Conservation (phyloP, 2,329 filamentous ascomycete species). For the Dactylellina leptospora region DNA sequence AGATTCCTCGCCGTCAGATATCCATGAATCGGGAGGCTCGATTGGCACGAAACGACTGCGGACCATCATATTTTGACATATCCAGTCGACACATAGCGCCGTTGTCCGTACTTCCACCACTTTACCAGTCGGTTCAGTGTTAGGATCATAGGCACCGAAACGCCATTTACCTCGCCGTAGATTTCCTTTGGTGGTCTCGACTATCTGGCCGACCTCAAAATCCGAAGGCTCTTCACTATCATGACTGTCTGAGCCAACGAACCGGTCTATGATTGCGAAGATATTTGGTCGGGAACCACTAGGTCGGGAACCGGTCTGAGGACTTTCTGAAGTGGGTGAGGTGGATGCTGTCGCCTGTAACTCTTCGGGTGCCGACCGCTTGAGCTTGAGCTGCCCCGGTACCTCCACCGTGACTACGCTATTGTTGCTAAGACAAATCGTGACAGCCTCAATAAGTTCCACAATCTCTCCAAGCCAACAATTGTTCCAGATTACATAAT, state of each 20-base stretch:
- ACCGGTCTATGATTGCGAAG: constrained; percentile 39
- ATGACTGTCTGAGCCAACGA: constrained; percentile 27
- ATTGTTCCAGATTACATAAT: constrained; percentile 66
- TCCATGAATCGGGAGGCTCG: constrained; percentile 59
- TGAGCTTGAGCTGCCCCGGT: constrained; percentile 61
- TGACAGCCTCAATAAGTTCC: constrained; percentile 64
- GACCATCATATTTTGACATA: constrained; percentile 62
- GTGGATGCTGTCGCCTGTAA: too few relatives aligned
- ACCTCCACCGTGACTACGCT: constrained; percentile 66
- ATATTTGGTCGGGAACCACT: not conserved
- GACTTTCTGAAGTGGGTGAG: constrained; percentile 15
- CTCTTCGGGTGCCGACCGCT: constrained; percentile 55
- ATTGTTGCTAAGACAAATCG: constrained; percentile 65
- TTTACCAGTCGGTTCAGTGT: constrained; percentile 64
- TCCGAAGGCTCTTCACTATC: constrained; percentile 60
- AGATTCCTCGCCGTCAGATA: constrained; percentile 60
- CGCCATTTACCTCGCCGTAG: constrained; percentile 66
- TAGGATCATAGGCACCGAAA: constrained; percentile 65
- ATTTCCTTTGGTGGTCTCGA: constrained; percentile 65
- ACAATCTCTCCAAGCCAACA: constrained; percentile 67
- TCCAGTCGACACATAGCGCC: constrained; percentile 65
- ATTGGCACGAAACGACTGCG: constrained; percentile 58
- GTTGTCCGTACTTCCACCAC: constrained; percentile 65
- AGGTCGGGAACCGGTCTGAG: constrained; percentile 44
- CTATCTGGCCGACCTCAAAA: constrained; percentile 63